These are phyloP conservation scores for Anaeromyces robustus DNA, from an alignment of 192 early-diverging fungal species.

Conservation along the genomic window DNA sequence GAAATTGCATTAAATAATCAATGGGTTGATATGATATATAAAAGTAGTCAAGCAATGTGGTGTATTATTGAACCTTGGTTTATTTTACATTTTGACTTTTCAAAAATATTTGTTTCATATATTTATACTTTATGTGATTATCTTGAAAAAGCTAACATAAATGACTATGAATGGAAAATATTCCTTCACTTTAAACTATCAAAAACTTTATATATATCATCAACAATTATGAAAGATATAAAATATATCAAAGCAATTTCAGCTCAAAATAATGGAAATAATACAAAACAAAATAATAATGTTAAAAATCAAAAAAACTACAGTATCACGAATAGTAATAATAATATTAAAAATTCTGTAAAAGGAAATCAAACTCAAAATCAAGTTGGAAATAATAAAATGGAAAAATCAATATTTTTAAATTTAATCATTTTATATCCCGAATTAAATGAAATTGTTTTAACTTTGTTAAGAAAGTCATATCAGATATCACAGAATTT, in stretches of 20 bases:
- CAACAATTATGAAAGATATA: neutral
- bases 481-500: neutral
- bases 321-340: neutral
- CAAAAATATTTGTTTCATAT: neutral
- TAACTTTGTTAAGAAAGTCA: neutral
- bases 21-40: neutral
- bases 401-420: neutral
- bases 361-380: neutral
- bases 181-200: neutral
- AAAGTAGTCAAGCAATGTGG: neutral
- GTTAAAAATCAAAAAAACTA: neutral
- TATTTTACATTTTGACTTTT: neutral
- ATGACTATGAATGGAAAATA: neutral
- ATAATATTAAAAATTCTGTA: neutral
- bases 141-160: neutral
- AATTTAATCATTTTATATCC: neutral
- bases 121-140: neutral
- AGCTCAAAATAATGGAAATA: neutral
- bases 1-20: neutral
- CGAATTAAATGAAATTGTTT: neutral
- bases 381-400: neutral
- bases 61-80: neutral
- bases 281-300: neutral
- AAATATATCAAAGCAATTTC: neutral
- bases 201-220: neutral